Conservation (phyloP, 2,329 filamentous ascomycete species). For the Xylaria multiplex region DNA sequence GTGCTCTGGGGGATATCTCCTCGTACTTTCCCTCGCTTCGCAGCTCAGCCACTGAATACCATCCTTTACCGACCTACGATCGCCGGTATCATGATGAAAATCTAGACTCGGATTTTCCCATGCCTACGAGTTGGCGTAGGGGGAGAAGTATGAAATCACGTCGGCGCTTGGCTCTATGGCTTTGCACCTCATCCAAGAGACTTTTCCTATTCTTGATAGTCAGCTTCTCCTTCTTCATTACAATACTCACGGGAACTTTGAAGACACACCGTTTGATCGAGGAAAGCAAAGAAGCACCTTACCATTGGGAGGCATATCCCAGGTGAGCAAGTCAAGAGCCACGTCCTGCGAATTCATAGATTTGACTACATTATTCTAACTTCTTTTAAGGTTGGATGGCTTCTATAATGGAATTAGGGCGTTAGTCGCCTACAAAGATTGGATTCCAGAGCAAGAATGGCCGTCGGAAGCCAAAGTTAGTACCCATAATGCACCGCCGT, state of each 20-base stretch:
- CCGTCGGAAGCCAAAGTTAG: constrained; percentile 37
- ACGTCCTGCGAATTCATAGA: neutral
- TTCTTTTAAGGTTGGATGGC: constrained; percentile 39
- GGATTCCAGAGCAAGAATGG: constrained; percentile 45
- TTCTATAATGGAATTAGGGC: constrained; percentile 46
- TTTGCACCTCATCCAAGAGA: constrained; percentile 43
- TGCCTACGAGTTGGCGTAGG: constrained; percentile 40
- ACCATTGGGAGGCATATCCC: constrained; percentile 44
- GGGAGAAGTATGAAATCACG: constrained; percentile 25
- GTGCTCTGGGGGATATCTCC: constrained; percentile 11
- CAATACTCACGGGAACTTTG: constrained; percentile 39
- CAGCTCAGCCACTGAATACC: constrained; percentile 37
- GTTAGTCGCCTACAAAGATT: constrained; percentile 45
- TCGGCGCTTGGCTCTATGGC: constrained; percentile 37
- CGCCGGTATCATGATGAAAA: constrained; percentile 34
- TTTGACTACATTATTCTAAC: constrained; percentile 5
- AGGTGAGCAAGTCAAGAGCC: constrained; percentile 35
- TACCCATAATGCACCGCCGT: constrained; percentile 40
- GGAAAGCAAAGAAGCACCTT: constrained; percentile 34
- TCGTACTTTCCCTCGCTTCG: constrained; percentile 16
- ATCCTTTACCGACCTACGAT: constrained; percentile 41
- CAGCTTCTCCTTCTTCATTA: constrained; percentile 39
- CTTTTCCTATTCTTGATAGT: constrained; percentile 38
- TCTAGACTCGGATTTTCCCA: constrained; percentile 34
- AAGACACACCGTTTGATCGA: constrained; percentile 35